These are phyloP conservation scores for Pythium scleroteichum DNA, from an alignment of 352 stramenopile genomes.

Conservation along the genomic window DNA sequence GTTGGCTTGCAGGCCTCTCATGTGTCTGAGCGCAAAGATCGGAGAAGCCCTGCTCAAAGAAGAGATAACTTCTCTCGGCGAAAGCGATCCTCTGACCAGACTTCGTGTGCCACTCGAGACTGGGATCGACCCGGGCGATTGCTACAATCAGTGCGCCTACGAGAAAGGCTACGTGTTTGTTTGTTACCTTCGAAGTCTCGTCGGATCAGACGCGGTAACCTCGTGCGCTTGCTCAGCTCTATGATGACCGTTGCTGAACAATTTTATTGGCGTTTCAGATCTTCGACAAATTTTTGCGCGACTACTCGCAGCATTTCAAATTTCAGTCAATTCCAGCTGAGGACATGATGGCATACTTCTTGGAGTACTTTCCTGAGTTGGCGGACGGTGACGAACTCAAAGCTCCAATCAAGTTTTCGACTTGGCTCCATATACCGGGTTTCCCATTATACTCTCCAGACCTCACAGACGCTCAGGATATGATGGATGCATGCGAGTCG, in stretches of 20 bases:
- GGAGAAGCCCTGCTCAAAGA: conserved; percentile 63
- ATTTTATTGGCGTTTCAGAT: conserved; percentile 26
- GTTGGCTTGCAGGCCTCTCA: conserved; percentile 40
- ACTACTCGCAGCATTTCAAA: conserved; percentile 62
- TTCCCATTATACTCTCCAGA: conserved; percentile 62
- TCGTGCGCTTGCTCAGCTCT: not conserved
- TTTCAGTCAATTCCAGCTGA: conserved; percentile 81
- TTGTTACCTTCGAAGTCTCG: conserved; percentile 67
- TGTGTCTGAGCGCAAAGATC: conserved; percentile 73
- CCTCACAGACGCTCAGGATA: conserved; percentile 60
- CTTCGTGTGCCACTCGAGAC: conserved; percentile 71
- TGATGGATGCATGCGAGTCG: conserved; percentile 70
- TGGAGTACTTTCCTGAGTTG: conserved; percentile 63
- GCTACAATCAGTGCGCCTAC: conserved; percentile 83
- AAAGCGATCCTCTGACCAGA: conserved; percentile 66
- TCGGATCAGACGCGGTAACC: conserved; percentile 56
- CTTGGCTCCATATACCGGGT: conserved; percentile 66
- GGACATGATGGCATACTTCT: conserved; percentile 69
- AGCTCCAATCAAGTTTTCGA: conserved; percentile 59
- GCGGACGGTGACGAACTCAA: conserved; percentile 56
- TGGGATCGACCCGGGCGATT: conserved; percentile 77
- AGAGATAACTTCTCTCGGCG: conserved; percentile 69
- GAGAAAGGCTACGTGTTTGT: conserved; percentile 83
- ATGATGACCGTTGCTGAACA: not conserved
- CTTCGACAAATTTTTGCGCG: conserved; percentile 71